phyloP scores from a whole-genome alignment of 495 filamentous ascomycete species.

The Neurospora discreta region DNA sequence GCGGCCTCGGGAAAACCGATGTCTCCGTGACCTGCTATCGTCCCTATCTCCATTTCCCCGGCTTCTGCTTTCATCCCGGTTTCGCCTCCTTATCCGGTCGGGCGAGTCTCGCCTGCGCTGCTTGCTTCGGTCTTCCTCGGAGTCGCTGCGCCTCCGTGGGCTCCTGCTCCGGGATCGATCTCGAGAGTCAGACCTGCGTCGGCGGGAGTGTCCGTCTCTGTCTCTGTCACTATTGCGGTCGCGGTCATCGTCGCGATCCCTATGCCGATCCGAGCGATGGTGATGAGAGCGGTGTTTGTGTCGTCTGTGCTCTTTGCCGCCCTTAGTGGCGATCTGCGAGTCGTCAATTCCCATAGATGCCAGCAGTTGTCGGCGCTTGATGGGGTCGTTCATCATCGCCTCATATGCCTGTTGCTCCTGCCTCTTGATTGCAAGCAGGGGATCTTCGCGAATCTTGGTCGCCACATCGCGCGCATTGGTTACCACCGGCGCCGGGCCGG shows the following conservation, averaged over 20 bases:
- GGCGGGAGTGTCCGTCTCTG: constrained; percentile 19
- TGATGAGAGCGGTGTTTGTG: constrained; percentile 39
- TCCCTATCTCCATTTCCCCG: constrained; percentile 1
- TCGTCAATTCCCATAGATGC: constrained; percentile 46
- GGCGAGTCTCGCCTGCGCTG: constrained; percentile 24
- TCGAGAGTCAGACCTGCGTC: constrained; percentile 28
- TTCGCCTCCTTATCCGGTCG: constrained; percentile 10
- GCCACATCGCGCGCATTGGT: constrained; percentile 66
- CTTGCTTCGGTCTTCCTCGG: constrained; percentile 20
- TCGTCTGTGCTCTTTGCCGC: constrained; percentile 33
- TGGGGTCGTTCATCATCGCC: constrained; percentile 73
- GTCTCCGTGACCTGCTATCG: background rate
- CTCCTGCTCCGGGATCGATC: constrained; percentile 23
- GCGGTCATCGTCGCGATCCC: background rate
- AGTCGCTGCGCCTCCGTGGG: constrained; percentile 13
- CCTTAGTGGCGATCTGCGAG: constrained; percentile 27
- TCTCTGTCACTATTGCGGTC: background rate
- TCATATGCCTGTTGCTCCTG: constrained; percentile 88
- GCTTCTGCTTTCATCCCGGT: background rate
- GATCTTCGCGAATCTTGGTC: constrained; percentile 78
- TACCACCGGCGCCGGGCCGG: constrained; percentile 35
- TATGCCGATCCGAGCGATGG: constrained; percentile 34
- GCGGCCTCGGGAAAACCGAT: background rate
- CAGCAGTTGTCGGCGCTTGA: constrained; percentile 57
- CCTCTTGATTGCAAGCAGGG: constrained; percentile 81